Percentiles rank a stretch among this genome's conserved stretches.
phyloP scores from a whole-genome alignment of 495 filamentous ascomycete species.

The Xylaria flabelliformis region DNA sequence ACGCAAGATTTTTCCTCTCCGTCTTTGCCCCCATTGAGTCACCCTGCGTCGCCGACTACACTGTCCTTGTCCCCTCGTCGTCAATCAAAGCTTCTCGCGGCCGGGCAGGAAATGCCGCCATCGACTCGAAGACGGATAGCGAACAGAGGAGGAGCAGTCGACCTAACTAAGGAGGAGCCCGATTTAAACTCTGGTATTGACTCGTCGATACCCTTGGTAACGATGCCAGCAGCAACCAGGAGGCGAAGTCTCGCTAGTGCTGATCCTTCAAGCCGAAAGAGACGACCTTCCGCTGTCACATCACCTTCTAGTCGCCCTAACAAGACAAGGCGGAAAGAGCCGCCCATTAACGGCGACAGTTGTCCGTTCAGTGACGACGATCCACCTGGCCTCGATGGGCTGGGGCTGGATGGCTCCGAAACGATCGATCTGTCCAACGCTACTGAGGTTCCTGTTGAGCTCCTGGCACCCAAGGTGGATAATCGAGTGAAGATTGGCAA shows the following conservation, averaged over 20 bases:
- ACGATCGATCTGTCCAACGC: constrained; percentile 69
- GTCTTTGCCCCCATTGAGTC: constrained; percentile 39
- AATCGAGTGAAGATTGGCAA: constrained; percentile 60
- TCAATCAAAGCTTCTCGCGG: constrained; percentile 28
- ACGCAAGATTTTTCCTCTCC: constrained; percentile 47
- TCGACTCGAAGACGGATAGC: constrained; percentile 17
- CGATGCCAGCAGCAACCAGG: constrained; percentile 33
- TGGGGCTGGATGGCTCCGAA: constrained; percentile 44
- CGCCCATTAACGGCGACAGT: constrained; percentile 23
- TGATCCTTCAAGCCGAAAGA: constrained; percentile 30
- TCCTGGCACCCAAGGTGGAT: constrained; percentile 58
- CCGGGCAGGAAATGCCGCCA: constrained; percentile 31
- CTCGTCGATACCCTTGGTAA: constrained; percentile 23
- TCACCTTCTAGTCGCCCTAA: constrained; percentile 39
- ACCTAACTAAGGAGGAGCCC: constrained; percentile 36
- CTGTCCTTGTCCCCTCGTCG: constrained; percentile 26
- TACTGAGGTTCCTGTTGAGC: constrained; percentile 54
- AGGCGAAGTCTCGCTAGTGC: constrained; percentile 23
- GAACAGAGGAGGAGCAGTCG: constrained; percentile 29
- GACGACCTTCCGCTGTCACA: constrained; percentile 35
- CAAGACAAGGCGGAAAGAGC: constrained; percentile 38
- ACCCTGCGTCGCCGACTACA: constrained; percentile 31
- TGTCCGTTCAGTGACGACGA: constrained; percentile 43
- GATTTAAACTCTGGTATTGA: constrained; percentile 30
- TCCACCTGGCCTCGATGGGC: constrained; percentile 27